Conservation (phyloP, 352 stramenopile species). For the Pythium coloratum region DNA sequence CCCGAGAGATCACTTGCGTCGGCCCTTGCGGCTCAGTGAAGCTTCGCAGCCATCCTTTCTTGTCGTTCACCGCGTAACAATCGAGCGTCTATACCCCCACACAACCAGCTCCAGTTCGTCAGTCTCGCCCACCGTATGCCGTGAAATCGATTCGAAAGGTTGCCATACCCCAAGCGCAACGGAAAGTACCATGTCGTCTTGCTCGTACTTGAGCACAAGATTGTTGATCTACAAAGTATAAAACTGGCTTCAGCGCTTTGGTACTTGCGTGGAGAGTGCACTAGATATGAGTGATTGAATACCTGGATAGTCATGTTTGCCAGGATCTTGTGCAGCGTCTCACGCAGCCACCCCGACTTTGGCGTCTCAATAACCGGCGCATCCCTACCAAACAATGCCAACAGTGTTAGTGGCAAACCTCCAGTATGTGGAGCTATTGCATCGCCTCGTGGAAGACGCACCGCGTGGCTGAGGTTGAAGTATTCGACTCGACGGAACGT, state of each 20-base stretch:
- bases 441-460: not conserved
- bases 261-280: not conserved
- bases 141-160: not conserved
- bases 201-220: conserved; percentile 87
- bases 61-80: conserved; percentile 70
- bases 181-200: conserved; percentile 85
- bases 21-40: conserved; percentile 65
- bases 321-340: conserved; percentile 79
- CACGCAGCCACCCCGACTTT: conserved; percentile 80
- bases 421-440: too few relatives aligned
- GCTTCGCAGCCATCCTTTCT: conserved; percentile 50
- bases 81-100: conserved; percentile 51
- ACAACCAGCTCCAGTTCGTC: not conserved
- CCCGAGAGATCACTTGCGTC: conserved; percentile 31
- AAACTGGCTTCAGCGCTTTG: not conserved
- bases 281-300: not conserved
- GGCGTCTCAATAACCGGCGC: conserved; percentile 63
- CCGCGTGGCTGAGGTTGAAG: not conserved
- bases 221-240: conserved; percentile 65
- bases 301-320: conserved; percentile 82
- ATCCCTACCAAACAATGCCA: not conserved
- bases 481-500: conserved; percentile 18
- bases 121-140: not conserved
- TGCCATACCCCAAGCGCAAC: conserved; percentile 69
- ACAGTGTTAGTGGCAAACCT: not conserved